These are phyloP conservation scores for Fraxinus paxiana DNA, from an alignment of 305 asterid genomes.

Conservation along the genomic window DNA sequence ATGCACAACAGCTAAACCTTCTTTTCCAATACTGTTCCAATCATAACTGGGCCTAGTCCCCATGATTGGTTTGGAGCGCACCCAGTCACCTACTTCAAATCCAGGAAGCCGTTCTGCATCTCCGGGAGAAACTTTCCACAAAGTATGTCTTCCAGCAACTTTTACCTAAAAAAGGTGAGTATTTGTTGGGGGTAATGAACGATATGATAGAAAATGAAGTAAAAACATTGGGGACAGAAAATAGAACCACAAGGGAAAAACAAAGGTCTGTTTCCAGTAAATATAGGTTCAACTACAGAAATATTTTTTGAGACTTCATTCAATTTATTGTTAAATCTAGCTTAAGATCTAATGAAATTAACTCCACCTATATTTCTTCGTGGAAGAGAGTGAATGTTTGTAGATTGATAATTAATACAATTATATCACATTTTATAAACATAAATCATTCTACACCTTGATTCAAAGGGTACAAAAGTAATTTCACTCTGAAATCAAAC, in stretches of 20 bases:
- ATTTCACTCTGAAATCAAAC: not conserved
- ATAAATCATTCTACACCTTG: not conserved
- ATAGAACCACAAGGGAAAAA: not conserved
- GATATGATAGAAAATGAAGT: not conserved
- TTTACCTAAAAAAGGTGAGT: conserved; percentile 48
- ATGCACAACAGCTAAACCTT: conserved; percentile 78
- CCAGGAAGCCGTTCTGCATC: conserved; percentile 92
- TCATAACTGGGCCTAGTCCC: conserved; percentile 92
- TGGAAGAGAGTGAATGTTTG: not conserved
- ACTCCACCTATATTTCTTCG: not conserved
- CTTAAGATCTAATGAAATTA: not conserved
- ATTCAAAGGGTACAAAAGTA: not conserved
- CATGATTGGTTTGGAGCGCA: conserved; percentile 74
- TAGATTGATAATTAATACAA: not conserved
- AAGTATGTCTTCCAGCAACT: conserved; percentile 67
- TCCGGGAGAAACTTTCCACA: conserved; percentile 94
- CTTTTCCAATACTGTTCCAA: conserved; percentile 87
- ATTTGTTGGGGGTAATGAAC: not conserved
- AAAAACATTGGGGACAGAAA: not conserved
- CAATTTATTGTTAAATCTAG: not conserved
- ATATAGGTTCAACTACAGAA: not conserved
- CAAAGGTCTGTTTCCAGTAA: not conserved
- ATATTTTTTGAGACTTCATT: not conserved
- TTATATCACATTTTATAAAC: not conserved
- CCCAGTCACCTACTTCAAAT: conserved; percentile 97